Evolutionary conservation across 1,139 yeast species (phyloP), one percentile per base, ranked within the genome.

Genomic region (Zhuliangozyma parablackwelliae): DNA sequence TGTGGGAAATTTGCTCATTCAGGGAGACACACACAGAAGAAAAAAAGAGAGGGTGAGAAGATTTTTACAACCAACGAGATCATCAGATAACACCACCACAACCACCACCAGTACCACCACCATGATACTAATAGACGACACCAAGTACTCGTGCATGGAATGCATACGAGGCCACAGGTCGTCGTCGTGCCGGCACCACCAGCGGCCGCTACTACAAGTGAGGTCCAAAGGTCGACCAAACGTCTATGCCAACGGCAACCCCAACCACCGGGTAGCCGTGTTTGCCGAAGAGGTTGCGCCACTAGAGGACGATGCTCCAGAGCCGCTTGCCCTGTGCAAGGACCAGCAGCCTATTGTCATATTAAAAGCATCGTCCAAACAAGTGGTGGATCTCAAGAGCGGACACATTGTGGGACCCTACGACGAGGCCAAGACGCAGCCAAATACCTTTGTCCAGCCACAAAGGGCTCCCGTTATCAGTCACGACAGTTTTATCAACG

Each of bases 161-260:
- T 92, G 98, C 56, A 88, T 92, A 29, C 69, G 97, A 31, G 97
- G 97, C 16, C 98, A 92, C 56, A 64, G 98, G 31, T 85, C 96
- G 4, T 81, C 94, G 3, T 78, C 82, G 39, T 92, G 98, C 57
- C 78, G 78, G 41, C 98, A 92, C 58, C 78, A 84, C 33, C 70
- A 75, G 35, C 69, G 96, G 34, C 89, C 94, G 27, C 65, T 90
- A 29, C 79, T 88, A 16, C 88, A 87, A 49, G 96, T 90, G n/a
- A 70, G 96, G 30, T 77, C 87, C 27, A 75, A 95, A 42, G 97
- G 97, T 0, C 65, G 97, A 35, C 97, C 96, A 0, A 69, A 68
- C 33, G 67, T 68, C 5, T 69, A 65, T 39, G 70, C 74, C 5
- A 59, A 57, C 43, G 72, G 71, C 24, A 69, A 69, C 43, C 72